Conservation (phyloP, 106 monocot species). For the Xerophyta viscosa region DNA sequence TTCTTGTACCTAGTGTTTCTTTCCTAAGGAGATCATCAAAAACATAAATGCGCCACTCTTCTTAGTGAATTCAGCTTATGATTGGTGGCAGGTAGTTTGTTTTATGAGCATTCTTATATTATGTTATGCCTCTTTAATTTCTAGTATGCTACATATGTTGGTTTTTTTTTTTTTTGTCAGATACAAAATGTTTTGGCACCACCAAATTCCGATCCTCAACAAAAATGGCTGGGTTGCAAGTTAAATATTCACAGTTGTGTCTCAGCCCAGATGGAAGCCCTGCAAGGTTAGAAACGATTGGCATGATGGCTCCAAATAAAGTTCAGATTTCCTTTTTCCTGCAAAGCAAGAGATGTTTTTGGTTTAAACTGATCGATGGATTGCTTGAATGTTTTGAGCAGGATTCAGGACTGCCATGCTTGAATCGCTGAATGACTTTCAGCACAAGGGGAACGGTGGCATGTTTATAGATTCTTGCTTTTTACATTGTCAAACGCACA, state of each 20-base stretch:
- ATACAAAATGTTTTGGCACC: constrained; percentile 70
- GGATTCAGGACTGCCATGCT: constrained; percentile 56
- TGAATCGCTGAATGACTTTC: constrained; percentile 40
- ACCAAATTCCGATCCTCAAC: constrained; percentile 42
- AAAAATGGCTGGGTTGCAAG: constrained; percentile 60
- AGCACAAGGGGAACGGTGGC: constrained; percentile 30
- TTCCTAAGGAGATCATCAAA: constrained; percentile 70
- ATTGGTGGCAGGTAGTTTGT: constrained; percentile 80
- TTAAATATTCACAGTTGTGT: constrained; percentile 56
- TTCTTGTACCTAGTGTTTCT: constrained; percentile 99
- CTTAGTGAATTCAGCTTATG: constrained; percentile 84
- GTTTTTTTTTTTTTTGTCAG: no score
- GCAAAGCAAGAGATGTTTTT: no score
- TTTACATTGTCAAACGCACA: constrained; percentile 70
- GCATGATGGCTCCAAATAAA: no score
- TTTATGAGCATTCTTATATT: no score
- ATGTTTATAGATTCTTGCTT: constrained; percentile 85
- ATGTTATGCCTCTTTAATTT: no score
- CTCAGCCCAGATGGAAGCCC: constrained; percentile 43
- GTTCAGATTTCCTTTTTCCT: no score
- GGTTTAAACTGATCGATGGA: background rate
- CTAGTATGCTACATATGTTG: no score
- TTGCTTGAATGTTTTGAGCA: constrained; percentile 16
- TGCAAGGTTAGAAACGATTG: constrained; percentile 42
- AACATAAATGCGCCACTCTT: constrained; percentile 65